phyloP scores from a whole-genome alignment of 2,329 filamentous ascomycete genomes.

The Mariannaea elegans region DNA sequence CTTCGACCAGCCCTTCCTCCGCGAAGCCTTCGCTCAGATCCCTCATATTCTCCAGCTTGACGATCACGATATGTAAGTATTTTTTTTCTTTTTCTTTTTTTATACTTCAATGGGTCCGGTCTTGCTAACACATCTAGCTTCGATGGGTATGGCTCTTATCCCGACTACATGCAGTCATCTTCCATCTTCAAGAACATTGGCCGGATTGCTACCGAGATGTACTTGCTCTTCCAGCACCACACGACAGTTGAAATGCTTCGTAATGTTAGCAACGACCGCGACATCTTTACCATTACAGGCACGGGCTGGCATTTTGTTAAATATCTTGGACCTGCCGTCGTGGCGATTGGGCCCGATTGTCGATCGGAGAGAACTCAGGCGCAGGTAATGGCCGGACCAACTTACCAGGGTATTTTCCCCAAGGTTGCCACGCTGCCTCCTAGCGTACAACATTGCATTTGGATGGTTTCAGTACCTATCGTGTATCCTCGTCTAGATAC shows the following conservation, averaged over 20 bases:
- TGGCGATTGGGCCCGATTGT: slow-evolving; percentile 89
- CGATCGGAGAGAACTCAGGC: slow-evolving; percentile 89
- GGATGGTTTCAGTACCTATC: slow-evolving; percentile 92
- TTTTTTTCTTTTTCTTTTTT: background rate
- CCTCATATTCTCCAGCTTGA: slow-evolving; percentile 93
- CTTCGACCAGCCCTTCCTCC: slow-evolving; percentile 93
- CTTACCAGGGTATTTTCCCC: slow-evolving; percentile 96
- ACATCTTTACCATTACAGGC: slow-evolving; percentile 97
- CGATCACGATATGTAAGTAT: slow-evolving; percentile 94
- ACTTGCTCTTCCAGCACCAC: slow-evolving; percentile 97
- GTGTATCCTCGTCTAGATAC: slow-evolving; percentile 92
- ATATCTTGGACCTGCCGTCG: slow-evolving; percentile 89
- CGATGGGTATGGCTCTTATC: slow-evolving; percentile 96
- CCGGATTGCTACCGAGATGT: slow-evolving; percentile 95
- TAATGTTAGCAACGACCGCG: slow-evolving; percentile 85
- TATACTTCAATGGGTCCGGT: background rate
- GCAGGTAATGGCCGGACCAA: slow-evolving; percentile 94
- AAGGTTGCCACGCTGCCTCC: slow-evolving; percentile 91
- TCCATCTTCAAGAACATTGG: slow-evolving; percentile 99
- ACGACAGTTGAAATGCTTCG: slow-evolving; percentile 93
- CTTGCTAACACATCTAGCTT: slow-evolving; percentile 66
- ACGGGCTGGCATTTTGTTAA: slow-evolving; percentile 99
- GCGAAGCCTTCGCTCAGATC: slow-evolving; percentile 97
- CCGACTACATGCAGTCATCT: slow-evolving; percentile 97
- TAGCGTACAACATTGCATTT: slow-evolving; percentile 94